A percentile compares a stretch with the other conserved stretches of the same genome.
Evolutionary conservation across 257 asterid genomes (phyloP).

Genomic region (Solanum sitiens): DNA sequence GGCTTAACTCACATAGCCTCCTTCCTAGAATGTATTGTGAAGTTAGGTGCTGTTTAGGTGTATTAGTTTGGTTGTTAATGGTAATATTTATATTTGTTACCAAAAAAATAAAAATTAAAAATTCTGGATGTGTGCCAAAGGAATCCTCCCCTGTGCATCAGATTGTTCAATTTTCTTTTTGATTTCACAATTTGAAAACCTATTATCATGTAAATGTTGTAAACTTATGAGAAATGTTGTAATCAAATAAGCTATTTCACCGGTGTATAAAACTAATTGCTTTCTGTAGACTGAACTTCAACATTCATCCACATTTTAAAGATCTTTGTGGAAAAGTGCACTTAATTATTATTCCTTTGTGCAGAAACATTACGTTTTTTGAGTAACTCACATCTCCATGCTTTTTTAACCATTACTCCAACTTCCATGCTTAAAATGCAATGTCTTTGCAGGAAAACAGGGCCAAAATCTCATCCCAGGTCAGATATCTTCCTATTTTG

Average conservation of each 20-base stretch:
- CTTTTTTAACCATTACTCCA: neutral
- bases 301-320: neutral
- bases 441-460: neutral
- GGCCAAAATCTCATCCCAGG: neutral
- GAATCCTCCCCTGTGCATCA: neutral
- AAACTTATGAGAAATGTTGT: neutral
- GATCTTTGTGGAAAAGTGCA: neutral
- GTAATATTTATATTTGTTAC: neutral
- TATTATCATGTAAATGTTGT: neutral
- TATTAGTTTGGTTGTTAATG: neutral
- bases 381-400: neutral
- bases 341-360: neutral
- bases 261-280: neutral
- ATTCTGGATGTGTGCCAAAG: neutral
- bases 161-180: neutral
- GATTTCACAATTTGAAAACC: neutral
- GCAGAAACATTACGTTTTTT: neutral
- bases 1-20: neutral
- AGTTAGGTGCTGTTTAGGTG: neutral
- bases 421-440: neutral
- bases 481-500: neutral
- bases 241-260: neutral
- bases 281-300: neutral
- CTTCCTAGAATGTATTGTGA: neutral
- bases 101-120: too few relatives aligned